Conservation (phyloP, 2,329 filamentous ascomycete species). For the Colletotrichum sp. region DNA sequence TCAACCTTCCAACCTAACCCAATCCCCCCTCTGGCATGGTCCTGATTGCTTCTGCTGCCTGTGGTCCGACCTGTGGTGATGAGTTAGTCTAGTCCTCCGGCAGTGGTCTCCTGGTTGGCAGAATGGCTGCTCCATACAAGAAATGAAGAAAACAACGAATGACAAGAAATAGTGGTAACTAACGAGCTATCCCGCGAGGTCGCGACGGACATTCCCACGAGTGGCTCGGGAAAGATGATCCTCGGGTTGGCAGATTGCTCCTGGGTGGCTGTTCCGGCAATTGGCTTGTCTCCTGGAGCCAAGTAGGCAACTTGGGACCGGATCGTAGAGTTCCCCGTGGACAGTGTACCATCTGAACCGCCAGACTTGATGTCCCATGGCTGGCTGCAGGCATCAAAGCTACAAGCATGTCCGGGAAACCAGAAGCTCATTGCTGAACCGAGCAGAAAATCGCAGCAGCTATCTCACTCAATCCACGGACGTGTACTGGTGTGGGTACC, state of each 20-base stretch:
- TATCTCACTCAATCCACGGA: background rate
- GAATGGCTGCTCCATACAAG: background rate
- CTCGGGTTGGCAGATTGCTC: background rate
- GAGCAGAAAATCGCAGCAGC: background rate
- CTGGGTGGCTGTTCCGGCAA: background rate
- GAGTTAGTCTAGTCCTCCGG: slow-evolving; percentile 15
- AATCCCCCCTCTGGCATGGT: too few species aligned
- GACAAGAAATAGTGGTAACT: slow-evolving; percentile 18
- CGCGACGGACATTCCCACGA: background rate
- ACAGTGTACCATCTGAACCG: background rate
- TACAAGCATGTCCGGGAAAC: background rate
- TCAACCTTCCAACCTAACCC: background rate
- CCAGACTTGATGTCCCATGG: slow-evolving; percentile 20
- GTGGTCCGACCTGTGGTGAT: background rate
- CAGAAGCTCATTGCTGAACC: background rate
- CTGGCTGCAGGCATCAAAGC: slow-evolving; percentile 3
- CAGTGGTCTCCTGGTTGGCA: background rate
- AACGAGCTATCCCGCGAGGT: slow-evolving; percentile 7
- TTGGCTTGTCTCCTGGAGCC: background rate
- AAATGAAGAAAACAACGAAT: background rate
- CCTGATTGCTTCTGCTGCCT: background rate
- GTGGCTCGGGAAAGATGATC: background rate
- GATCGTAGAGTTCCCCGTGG: background rate
- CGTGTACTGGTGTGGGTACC: background rate
- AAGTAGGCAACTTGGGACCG: background rate